Conservation (phyloP, 352 stramenopile genomes). For the Pythium vanterpoolii region DNA sequence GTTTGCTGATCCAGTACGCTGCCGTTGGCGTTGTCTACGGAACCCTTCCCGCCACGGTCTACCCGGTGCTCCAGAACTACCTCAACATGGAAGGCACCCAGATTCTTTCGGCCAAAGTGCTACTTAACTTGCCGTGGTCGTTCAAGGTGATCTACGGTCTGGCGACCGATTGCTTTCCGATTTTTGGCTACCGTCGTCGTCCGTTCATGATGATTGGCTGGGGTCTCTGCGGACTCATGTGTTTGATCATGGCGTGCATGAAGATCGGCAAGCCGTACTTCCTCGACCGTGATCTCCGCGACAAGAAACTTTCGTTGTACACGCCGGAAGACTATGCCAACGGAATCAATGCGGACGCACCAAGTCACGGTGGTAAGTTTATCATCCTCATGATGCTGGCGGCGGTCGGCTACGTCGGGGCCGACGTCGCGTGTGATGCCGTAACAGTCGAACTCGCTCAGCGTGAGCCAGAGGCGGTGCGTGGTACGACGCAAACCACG, state of each 20-base stretch:
- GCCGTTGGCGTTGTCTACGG: not conserved
- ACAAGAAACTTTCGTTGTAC: not conserved
- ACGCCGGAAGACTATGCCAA: not conserved
- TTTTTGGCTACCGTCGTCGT: not conserved
- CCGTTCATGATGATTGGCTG: constrained; percentile 4
- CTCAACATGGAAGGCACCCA: not conserved
- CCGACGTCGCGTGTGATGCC: constrained; percentile 21
- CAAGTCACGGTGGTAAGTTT: constrained; percentile 6
- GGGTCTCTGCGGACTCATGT: not conserved
- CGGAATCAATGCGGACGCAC: constrained; percentile 10
- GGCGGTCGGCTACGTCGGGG: constrained; percentile 21
- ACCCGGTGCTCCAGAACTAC: not conserved
- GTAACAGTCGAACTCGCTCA: constrained; percentile 25
- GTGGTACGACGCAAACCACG: constrained; percentile 25
- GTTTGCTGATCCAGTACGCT: not conserved
- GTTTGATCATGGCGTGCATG: constrained; percentile 4
- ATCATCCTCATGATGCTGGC: constrained; percentile 18
- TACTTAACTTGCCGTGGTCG: not conserved
- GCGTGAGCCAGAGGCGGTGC: constrained; percentile 19
- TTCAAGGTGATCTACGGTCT: not conserved
- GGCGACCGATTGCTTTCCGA: not conserved
- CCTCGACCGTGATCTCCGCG: not conserved
- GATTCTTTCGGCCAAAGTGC: not conserved
- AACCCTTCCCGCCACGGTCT: not conserved
- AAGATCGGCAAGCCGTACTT: constrained; percentile 14